phyloP scores from a whole-genome alignment of 768 basidiomycete species.

The Cantharellus anzutake region DNA sequence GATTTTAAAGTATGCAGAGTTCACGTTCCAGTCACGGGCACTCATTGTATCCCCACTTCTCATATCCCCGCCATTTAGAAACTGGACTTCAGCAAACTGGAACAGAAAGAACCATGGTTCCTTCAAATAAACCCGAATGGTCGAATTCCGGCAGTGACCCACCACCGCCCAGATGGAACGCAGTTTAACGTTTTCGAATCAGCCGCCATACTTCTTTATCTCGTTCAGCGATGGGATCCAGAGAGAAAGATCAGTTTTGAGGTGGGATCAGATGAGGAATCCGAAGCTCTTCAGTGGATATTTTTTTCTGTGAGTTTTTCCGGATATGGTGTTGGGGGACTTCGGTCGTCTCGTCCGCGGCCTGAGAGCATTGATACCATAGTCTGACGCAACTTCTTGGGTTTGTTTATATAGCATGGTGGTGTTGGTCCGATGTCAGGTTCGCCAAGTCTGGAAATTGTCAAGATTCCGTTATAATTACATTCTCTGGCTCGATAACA shows the following conservation, averaged over 20 bases:
- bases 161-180: constrained; percentile 28
- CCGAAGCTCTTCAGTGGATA: constrained; percentile 68
- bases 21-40: constrained; percentile 10
- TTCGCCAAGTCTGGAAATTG: not conserved
- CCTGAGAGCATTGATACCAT: too few species aligned
- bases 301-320: constrained; percentile 36
- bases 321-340: too few species aligned
- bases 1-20: constrained; percentile 5
- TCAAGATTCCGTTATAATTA: constrained; percentile 10
- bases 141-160: constrained; percentile 47
- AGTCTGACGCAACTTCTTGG: too few species aligned
- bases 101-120: not conserved
- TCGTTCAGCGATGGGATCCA: constrained; percentile 63
- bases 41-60: constrained; percentile 10
- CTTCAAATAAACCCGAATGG: constrained; percentile 24
- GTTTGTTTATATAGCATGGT: too few species aligned
- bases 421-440: constrained; percentile 8
- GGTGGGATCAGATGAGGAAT: constrained; percentile 32
- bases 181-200: constrained; percentile 49
- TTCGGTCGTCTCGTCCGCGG: too few species aligned
- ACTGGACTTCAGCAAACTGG: not conserved
- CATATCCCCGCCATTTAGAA: too few species aligned
- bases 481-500: not conserved
- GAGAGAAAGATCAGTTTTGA: constrained; percentile 52
- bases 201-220: constrained; percentile 60